Evolutionary conservation across 805 yeast species (phyloP).

Genomic region (Zygosaccharomyces pseudorouxii): DNA sequence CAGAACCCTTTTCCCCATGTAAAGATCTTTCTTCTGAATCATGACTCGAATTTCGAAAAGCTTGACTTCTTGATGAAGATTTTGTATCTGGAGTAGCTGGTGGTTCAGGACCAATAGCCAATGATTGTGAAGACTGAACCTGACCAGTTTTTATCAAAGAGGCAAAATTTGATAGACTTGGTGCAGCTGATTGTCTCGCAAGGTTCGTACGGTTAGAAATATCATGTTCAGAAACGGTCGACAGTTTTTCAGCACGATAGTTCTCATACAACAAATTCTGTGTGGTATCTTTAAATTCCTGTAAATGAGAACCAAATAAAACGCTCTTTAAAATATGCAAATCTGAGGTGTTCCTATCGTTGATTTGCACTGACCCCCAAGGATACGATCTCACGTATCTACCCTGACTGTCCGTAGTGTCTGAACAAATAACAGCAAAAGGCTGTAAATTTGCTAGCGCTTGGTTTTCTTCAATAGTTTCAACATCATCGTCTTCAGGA

Average conservation of each 20-base stretch:
- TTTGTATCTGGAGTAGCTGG: conserved; percentile 25
- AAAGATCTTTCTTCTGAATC: conserved; percentile 38
- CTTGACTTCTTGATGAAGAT: conserved; percentile 38
- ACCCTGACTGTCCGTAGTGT: conserved; percentile 52
- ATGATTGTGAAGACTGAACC: conserved; percentile 31
- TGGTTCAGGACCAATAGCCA: conserved; percentile 22
- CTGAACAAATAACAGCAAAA: conserved; percentile 67
- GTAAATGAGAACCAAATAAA: conserved; percentile 75
- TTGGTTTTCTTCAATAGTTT: conserved; percentile 64
- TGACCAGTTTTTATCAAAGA: conserved; percentile 35
- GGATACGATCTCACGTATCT: conserved; percentile 66
- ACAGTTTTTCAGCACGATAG: conserved; percentile 72
- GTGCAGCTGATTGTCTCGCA: conserved; percentile 31
- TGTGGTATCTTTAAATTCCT: conserved; percentile 75
- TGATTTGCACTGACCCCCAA: conserved; percentile 56
- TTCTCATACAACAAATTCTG: conserved; percentile 72
- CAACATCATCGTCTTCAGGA: conserved; percentile 67
- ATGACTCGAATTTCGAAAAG: conserved; percentile 31
- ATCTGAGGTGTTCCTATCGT: conserved; percentile 49
- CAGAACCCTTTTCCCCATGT: conserved; percentile 32
- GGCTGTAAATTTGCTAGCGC: conserved; percentile 63
- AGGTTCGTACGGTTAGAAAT: conserved; percentile 7
- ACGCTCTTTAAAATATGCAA: conserved; percentile 59
- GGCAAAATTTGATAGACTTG: conserved; percentile 36
- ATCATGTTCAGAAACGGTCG: conserved; percentile 44